Conservation (phyloP, 805 yeast genomes). For the Candida chilensis region DNA sequence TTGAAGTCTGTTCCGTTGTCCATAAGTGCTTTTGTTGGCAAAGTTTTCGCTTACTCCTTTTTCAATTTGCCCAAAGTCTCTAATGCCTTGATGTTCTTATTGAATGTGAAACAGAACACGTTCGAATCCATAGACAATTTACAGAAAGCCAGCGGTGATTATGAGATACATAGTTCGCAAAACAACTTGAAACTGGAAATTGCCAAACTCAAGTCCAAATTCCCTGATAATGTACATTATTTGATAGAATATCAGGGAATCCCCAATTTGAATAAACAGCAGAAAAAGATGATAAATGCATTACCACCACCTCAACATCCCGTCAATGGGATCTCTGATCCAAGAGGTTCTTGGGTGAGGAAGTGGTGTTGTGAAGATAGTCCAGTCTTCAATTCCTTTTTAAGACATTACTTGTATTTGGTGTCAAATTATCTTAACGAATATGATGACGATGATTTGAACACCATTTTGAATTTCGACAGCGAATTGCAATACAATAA, state of each 20-base stretch:
- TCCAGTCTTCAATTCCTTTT: conserved; percentile 51
- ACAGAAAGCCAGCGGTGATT: not conserved
- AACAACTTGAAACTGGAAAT: too few relatives aligned
- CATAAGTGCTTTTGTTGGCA: conserved; percentile 59
- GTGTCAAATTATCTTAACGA: conserved; percentile 10
- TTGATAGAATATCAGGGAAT: conserved; percentile 22
- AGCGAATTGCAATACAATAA: not conserved
- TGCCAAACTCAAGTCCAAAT: conserved; percentile 6
- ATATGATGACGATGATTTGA: conserved; percentile 1
- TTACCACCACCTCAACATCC: conserved; percentile 30
- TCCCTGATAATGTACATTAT: conserved; percentile 19
- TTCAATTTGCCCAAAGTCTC: conserved; percentile 47
- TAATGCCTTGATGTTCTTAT: conserved; percentile 43
- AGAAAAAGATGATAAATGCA: conserved; percentile 19
- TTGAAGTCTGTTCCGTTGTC: conserved; percentile 46
- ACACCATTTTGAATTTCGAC: too few relatives aligned
- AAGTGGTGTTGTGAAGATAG: conserved; percentile 51
- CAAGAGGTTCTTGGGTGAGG: conserved; percentile 54
- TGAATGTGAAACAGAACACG: conserved; percentile 42
- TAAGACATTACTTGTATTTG: conserved; percentile 44
- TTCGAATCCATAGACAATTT: conserved; percentile 15
- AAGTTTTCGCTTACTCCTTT: conserved; percentile 57
- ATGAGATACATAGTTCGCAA: not conserved
- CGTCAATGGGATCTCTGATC: conserved; percentile 41
- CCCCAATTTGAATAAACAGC: conserved; percentile 13